Evolutionary conservation across 331 rosid genomes (phyloP), one percentile per base, ranked within the genome.

Genomic region (Stylosanthes scabra): DNA sequence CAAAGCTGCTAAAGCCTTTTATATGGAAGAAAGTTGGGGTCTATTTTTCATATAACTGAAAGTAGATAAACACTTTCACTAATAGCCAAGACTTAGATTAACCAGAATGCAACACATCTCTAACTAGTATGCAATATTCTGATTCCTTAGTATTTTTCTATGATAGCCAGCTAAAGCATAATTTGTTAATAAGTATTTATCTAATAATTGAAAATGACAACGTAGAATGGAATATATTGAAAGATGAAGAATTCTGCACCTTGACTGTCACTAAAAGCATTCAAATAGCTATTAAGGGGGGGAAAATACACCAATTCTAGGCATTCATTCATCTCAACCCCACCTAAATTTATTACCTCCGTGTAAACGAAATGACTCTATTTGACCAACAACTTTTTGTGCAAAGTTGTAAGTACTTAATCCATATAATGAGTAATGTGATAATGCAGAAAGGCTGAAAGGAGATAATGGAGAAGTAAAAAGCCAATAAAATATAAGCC

Each of bases 111-210:
- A 29, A 13, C 6, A 59, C 59, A 47, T 56, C 41, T 47, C 37
- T 59, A 39, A 60, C 76, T 51, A 62, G 65, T 31, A 13, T 52
- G 59, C 60, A 77, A 58, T n/a, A 61, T 20, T 49, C 46, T 47
- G 61, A 10, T 15, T 60, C 59, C 60, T 54, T 29, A 7, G 31
- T 39, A 40, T 14, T 55, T 15, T 39, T 28, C 72, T 11, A 55
- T 9, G 65, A 46, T 60, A 9, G 37, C 39, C 59, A 29, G 59
- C 52, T 16, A 10, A 51, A 10, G 62, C 50, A 15, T 45, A 45
- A 27, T 45, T 42, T 9, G 45, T 31, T 9, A 31, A 9, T 2
- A 31, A 9, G 60, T 29, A 6, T 54, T 45, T 44, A 29, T 9
- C 64, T 58, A 29, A 71, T n/a, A 27, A 59, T 13, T 13, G 62